Base-by-base conservation (phyloP, 805 yeast genomes). In the Metschnikowia baotianmanensis region DNA sequence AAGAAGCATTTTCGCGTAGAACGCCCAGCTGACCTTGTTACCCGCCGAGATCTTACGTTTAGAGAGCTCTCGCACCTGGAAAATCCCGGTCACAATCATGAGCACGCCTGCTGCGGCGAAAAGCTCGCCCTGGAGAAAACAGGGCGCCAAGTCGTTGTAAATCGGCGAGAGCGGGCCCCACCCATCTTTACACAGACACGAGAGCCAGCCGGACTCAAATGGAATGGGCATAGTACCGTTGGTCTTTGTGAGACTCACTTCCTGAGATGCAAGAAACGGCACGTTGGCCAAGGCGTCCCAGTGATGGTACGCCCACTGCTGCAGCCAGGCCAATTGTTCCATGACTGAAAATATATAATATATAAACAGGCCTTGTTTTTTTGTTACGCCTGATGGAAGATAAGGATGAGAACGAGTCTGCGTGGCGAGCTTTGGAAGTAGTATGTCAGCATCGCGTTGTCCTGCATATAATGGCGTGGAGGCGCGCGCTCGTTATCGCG, bases 81-180 rank as follows among this genome's bases (percentile, higher is more conserved):
- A 56, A 1, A 58, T 28, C 4, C 82, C 83, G 24, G 66, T 52
- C 1, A 68, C 15, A 2, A 79, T 46, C 67, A 77, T 68, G 18
- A 67, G 57, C 12, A 69, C 24, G 11, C 76, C 74, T 0, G 72
- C 47, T 1, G 58, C 37, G 15, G 74, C 65, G 38, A 74, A 66
- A 5, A 80, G 47, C 0, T 65, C 61, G 20, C 83, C 84, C 49
- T 77, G 78, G 13, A 75, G 65, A 52, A 81, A 76, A 47, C 86
- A 80, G 6, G 78, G 77, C 1, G 85, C 74, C 37, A 81, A 67
- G 50, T 81, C 87, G 27, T 74, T 74, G 55, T 74, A 54, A 33
- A 45, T 20, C 2, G 64, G 45, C 4, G 72, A 64, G 56, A 76
- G 34, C 24, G 67, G 57, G 34, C 67, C 53, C 72, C 71, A 65